phyloP scores from a whole-genome alignment of 2,329 filamentous ascomycete genomes.

The Grosmannia clavigera region DNA sequence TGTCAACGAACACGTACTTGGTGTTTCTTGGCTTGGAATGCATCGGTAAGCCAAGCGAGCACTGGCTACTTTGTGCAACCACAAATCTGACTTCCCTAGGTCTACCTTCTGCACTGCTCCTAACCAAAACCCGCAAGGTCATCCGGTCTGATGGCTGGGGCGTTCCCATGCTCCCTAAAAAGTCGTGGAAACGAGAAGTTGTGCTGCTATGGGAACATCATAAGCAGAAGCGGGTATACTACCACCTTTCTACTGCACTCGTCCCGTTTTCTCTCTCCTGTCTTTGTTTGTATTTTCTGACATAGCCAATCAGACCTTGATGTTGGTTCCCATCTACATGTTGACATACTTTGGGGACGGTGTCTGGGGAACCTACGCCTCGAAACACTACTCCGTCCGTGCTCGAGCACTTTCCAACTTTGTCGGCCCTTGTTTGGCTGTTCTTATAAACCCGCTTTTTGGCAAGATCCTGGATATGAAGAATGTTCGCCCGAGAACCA shows the following conservation, averaged over 20 bases:
- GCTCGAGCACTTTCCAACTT: neutral
- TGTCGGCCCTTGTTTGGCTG: neutral
- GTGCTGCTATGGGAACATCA: neutral
- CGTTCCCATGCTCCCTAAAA: neutral
- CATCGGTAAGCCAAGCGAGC: neutral
- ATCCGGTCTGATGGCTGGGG: slow-evolving; percentile 1
- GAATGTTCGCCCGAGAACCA: neutral
- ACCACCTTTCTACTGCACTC: neutral
- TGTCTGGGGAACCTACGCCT: neutral
- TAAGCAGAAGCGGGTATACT: neutral
- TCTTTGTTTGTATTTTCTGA: too few relatives aligned
- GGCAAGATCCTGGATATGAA: neutral
- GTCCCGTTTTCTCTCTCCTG: neutral
- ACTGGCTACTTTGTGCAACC: too few relatives aligned
- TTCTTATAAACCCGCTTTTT: neutral
- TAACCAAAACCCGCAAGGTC: neutral
- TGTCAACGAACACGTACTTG: neutral
- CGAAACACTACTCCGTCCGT: neutral
- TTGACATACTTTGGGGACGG: slow-evolving; percentile 3
- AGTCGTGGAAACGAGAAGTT: neutral
- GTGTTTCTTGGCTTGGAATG: slow-evolving; percentile 1
- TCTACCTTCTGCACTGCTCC: neutral
- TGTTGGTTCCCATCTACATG: slow-evolving; percentile 1
- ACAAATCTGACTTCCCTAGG: neutral
- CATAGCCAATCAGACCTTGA: neutral